These are phyloP conservation scores for Eurotiales sp. DNA, from an alignment of 2,329 filamentous ascomycete species.

Conservation along the genomic window DNA sequence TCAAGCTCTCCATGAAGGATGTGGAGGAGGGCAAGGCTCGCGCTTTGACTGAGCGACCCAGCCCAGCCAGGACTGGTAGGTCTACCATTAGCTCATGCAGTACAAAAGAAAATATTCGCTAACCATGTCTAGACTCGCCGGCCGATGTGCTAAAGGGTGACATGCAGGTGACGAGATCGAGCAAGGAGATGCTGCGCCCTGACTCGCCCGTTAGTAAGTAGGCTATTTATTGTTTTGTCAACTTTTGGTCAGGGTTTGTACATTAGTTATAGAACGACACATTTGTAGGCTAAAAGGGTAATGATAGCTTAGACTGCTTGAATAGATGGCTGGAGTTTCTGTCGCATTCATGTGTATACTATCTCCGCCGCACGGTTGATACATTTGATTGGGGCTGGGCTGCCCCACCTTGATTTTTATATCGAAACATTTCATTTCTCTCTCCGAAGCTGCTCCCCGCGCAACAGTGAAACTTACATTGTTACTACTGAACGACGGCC, in stretches of 20 bases:
- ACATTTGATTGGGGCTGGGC: too few species aligned
- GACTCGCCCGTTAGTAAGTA: constrained; percentile 51
- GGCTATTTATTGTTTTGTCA: background rate
- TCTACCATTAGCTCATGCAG: background rate
- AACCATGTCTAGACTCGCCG: constrained; percentile 45
- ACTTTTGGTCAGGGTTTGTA: background rate
- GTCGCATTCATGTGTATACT: too few species aligned
- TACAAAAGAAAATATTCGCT: background rate
- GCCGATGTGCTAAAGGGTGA: constrained; percentile 52
- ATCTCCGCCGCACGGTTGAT: too few species aligned
- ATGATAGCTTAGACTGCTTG: too few species aligned
- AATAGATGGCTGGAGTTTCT: too few species aligned
- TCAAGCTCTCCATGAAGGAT: constrained; percentile 53
- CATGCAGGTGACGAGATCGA: constrained; percentile 34
- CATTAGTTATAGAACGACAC: too few species aligned
- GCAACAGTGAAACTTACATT: too few species aligned
- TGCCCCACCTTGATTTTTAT: too few species aligned
- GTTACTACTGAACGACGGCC: too few species aligned
- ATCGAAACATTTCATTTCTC: too few species aligned
- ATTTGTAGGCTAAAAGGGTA: too few species aligned
- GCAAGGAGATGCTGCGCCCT: constrained; percentile 38
- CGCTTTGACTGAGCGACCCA: constrained; percentile 40
- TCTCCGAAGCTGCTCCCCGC: too few species aligned
- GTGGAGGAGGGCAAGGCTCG: constrained; percentile 55
- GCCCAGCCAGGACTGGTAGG: constrained; percentile 22